These are phyloP conservation scores for Colletotrichum caudatum DNA, from an alignment of 2,329 filamentous ascomycete species.

Conservation along the genomic window DNA sequence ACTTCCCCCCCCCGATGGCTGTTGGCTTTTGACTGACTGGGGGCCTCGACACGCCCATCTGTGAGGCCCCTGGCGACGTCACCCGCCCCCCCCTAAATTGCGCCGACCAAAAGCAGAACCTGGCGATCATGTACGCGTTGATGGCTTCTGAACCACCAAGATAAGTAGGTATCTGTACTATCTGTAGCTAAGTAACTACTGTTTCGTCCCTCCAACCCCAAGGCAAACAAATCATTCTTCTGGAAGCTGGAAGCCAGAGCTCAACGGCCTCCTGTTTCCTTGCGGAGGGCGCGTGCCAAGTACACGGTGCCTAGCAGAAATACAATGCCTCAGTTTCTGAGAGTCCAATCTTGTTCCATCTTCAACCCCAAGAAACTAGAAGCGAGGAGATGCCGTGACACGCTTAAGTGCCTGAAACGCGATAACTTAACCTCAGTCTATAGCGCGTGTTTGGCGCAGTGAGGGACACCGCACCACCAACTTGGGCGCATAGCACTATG, in stretches of 20 bases:
- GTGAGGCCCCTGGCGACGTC: constrained; percentile 36
- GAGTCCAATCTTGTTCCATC: neutral
- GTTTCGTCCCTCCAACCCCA: neutral
- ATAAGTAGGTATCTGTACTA: neutral
- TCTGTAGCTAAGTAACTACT: too few relatives aligned
- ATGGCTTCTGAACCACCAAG: neutral
- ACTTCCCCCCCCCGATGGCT: constrained; percentile 6
- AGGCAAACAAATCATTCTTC: constrained; percentile 1
- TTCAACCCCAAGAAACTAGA: constrained; percentile 5
- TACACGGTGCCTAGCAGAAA: neutral
- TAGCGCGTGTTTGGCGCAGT: constrained; percentile 12
- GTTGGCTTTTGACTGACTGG: constrained; percentile 17
- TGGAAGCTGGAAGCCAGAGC: neutral
- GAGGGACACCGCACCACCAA: neutral
- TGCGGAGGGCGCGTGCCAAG: neutral
- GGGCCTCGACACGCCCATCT: constrained; percentile 33
- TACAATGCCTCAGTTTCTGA: neutral
- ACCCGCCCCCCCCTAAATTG: constrained; percentile 23
- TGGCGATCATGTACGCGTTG: constrained; percentile 19
- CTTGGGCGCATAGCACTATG: neutral
- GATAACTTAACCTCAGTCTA: constrained; percentile 10
- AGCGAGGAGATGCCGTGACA: constrained; percentile 26
- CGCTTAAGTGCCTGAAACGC: constrained; percentile 32
- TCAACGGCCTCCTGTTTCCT: neutral
- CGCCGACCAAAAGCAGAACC: constrained; percentile 10